Evolutionary conservation across 345 rosid species (phyloP), one percentile per base, ranked within the genome.

Genomic region (Cardamine occulta): DNA sequence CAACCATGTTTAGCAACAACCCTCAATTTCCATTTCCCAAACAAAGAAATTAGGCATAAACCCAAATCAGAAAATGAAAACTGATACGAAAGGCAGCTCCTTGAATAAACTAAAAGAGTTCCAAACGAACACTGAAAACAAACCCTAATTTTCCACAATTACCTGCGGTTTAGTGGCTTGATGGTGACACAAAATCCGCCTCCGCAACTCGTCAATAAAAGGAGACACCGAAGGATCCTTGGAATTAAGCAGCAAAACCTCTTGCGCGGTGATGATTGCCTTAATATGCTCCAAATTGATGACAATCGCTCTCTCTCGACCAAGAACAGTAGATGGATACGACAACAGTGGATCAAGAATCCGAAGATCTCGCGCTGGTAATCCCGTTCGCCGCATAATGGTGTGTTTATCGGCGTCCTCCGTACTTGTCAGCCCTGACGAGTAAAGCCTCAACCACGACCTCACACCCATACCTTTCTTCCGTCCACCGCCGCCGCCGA

Each of bases 371-470:
- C 97, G 86, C 13, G 90, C 94, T 14, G 96, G 97, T 4, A 90
- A 80, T n/a, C 97, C 93, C 11, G 97, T 92, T 2, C 88, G 97
- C 52, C 96, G 89, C 99, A 95, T 95, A 84, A 91, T 89, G 9
- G 85, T 67, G 75, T 95, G 97, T 80, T 95, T 95, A 0, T 96
- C 97, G 9, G 80, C 96, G 62, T 89, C 96, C 63, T 75, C 82
- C 6, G 81, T 83, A 63, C 80, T 78, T 28, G 86, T 66, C 69
- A 84, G 86, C 6, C 96, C 93, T 2, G 87, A 82, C 37, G 90
- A 76, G 74, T 78, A 85, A 6, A 95, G 79, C 32, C 85, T 76
- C 42, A 91, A 86, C 97, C 96, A 92, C 3, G 87, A 66, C 44
- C 96, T 86, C 19, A 90, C 84, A 7, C 96, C 87, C 7, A 84